Evolutionary conservation across 2,329 filamentous ascomycete genomes (phyloP).

Genomic region (Penicillium nordicum): DNA sequence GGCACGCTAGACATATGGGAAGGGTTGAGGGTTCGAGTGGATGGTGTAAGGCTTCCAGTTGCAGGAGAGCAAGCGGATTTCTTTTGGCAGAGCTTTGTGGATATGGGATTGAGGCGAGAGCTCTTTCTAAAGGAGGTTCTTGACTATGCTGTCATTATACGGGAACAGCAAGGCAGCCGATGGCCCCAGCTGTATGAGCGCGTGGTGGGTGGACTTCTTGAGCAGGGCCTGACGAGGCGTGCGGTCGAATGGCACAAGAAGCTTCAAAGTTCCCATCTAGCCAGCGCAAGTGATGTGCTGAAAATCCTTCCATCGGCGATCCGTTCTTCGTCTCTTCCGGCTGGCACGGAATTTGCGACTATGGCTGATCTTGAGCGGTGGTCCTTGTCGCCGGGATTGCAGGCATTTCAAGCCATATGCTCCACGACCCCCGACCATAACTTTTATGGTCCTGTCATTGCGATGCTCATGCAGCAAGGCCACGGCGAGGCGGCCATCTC

Average conservation of each 20-base stretch:
- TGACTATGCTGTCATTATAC: slow-evolving; percentile 41
- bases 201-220: slow-evolving; percentile 38
- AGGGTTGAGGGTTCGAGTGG: slow-evolving; percentile 33
- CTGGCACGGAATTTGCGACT: slow-evolving; percentile 12
- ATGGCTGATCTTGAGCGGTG: slow-evolving; percentile 7
- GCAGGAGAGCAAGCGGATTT: slow-evolving; percentile 37
- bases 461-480: slow-evolving; percentile 38
- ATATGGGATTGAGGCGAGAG: slow-evolving; percentile 34
- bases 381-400: slow-evolving; percentile 24
- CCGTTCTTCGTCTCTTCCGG: slow-evolving; percentile 16
- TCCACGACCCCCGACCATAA: slow-evolving; percentile 34
- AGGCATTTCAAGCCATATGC: slow-evolving; percentile 44
- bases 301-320: slow-evolving; percentile 29
- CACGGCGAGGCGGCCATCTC: slow-evolving; percentile 39
- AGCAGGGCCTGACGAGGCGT: slow-evolving; percentile 27
- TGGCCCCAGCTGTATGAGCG: slow-evolving; percentile 38
- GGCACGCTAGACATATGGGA: slow-evolving; percentile 44
- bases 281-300: slow-evolving; percentile 29
- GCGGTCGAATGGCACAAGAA: slow-evolving; percentile 39
- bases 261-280: slow-evolving; percentile 35
- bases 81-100: slow-evolving; percentile 43
- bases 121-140: slow-evolving; percentile 33
- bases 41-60: slow-evolving; percentile 35
- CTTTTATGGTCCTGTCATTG: slow-evolving; percentile 46
- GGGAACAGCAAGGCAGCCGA: slow-evolving; percentile 37